A percentile compares a stretch with the other conserved stretches of the same genome.
phyloP scores from a whole-genome alignment of 257 asterid species.

The Scutellaria galericulata region DNA sequence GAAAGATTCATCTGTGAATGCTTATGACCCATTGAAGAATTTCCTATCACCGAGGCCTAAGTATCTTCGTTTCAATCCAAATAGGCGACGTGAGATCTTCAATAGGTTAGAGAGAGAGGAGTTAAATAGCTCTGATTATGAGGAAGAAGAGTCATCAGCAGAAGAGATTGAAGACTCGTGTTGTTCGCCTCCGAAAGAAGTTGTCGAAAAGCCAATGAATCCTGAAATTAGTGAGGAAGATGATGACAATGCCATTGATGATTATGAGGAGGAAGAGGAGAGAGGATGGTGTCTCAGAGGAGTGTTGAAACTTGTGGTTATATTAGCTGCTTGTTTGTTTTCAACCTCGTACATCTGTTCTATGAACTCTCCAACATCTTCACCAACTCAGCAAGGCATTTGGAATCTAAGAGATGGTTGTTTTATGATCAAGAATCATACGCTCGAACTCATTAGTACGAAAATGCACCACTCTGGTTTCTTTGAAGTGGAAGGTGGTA shows the following conservation, averaged over 20 bases:
- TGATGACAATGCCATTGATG: not conserved
- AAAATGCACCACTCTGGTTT: conserved; percentile 35
- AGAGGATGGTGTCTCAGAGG: conserved; percentile 53
- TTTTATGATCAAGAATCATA: conserved; percentile 37
- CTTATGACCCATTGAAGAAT: conserved; percentile 60
- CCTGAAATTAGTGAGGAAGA: conserved; percentile 22
- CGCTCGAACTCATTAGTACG: conserved; percentile 40
- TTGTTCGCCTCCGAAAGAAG: conserved; percentile 25
- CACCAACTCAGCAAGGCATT: conserved; percentile 37
- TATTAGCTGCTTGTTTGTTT: conserved; percentile 42
- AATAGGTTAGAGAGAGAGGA: conserved; percentile 34
- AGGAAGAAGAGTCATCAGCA: conserved; percentile 36
- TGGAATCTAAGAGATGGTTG: conserved; percentile 40
- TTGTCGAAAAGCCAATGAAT: conserved; percentile 11
- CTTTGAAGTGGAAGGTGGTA: conserved; percentile 34
- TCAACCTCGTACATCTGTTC: conserved; percentile 51
- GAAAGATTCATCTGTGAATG: conserved; percentile 45
- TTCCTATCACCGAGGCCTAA: conserved; percentile 75
- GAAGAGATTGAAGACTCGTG: conserved; percentile 36
- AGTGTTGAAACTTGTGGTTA: conserved; percentile 47
- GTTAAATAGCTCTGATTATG: conserved; percentile 31
- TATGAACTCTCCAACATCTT: conserved; percentile 41
- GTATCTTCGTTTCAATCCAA: conserved; percentile 70
- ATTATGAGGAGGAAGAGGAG: conserved; percentile 36
- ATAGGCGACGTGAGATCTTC: conserved; percentile 49